Evolutionary conservation across 2,329 filamentous ascomycete species (phyloP).

Genomic region (Macrophomina tecta): DNA sequence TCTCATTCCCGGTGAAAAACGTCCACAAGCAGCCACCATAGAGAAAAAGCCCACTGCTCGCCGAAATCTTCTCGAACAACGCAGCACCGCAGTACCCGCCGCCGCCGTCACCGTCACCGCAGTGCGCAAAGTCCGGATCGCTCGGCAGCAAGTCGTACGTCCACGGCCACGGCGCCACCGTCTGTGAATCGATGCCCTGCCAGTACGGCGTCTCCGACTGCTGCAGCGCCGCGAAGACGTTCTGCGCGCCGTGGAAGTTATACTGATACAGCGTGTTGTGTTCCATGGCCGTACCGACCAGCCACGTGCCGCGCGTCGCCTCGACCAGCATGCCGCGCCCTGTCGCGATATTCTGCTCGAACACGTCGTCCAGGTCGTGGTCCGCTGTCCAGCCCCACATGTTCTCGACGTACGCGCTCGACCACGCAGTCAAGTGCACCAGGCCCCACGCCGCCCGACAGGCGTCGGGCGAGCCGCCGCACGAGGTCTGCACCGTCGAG

Average conservation of each 20-base stretch:
- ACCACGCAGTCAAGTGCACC: constrained; percentile 56
- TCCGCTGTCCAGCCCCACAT: constrained; percentile 62
- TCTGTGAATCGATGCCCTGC: constrained; percentile 36
- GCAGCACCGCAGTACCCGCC: constrained; percentile 30
- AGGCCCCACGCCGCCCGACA: constrained; percentile 43
- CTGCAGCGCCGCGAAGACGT: constrained; percentile 58
- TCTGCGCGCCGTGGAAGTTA: constrained; percentile 56
- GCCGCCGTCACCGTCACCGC: constrained; percentile 1
- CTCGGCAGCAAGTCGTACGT: constrained; percentile 41
- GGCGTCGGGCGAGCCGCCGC: constrained; percentile 41
- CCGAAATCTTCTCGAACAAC: constrained; percentile 17
- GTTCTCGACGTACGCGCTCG: constrained; percentile 61
- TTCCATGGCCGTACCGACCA: constrained; percentile 60
- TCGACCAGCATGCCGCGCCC: constrained; percentile 58
- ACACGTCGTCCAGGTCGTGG: constrained; percentile 53
- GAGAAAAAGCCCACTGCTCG: constrained; percentile 11
- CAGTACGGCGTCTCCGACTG: constrained; percentile 63
- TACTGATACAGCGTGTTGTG: constrained; percentile 62
- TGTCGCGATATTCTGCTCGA: constrained; percentile 51
- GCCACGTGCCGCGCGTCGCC: constrained; percentile 59
- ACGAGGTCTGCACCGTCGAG: constrained; percentile 32
- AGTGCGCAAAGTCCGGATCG: constrained; percentile 39
- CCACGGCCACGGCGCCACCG: constrained; percentile 50
- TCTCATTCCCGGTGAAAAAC: constrained; percentile 13
- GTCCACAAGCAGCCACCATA: constrained; percentile 27